A percentile compares a stretch with the other conserved stretches of the same genome.
Evolutionary conservation across 768 basidiomycete species (phyloP).

Genomic region (Hericium rajendrae): DNA sequence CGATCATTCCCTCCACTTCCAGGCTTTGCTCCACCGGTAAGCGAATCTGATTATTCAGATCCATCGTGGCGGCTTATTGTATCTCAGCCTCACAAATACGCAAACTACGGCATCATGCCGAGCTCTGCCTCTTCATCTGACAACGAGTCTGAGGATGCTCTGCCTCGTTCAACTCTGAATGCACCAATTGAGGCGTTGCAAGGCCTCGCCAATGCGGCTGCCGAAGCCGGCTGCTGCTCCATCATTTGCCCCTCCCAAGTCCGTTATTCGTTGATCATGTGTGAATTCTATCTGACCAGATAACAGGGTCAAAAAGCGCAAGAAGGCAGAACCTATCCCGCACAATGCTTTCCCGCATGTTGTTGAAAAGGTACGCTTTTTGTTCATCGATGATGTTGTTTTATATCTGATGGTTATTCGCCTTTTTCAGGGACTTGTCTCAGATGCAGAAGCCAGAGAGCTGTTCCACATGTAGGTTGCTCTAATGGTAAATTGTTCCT

Average conservation of each 20-base stretch:
- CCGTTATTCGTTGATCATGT: conserved; percentile 4
- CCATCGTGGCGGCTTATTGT: conserved; percentile 11
- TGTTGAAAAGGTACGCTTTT: conserved; percentile 62
- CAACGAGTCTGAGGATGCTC: conserved; percentile 84
- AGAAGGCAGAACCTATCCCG: conserved; percentile 73
- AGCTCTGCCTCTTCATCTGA: conserved; percentile 80
- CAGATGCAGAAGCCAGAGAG: conserved; percentile 79
- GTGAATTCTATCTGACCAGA: background rate
- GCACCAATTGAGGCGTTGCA: conserved; percentile 94
- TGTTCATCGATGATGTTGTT: conserved; percentile 1
- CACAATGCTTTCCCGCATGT: conserved; percentile 84
- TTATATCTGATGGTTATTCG: background rate
- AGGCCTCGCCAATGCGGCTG: conserved; percentile 90
- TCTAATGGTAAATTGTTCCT: background rate
- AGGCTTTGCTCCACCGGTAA: conserved; percentile 83
- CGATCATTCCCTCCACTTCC: conserved; percentile 76
- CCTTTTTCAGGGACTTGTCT: conserved; percentile 61
- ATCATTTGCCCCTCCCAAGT: conserved; percentile 57
- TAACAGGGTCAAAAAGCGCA: conserved; percentile 71
- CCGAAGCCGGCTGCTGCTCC: conserved; percentile 85
- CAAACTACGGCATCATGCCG: conserved; percentile 82
- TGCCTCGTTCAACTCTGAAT: conserved; percentile 75
- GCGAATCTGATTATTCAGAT: conserved; percentile 17
- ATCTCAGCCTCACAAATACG: conserved; percentile 75
- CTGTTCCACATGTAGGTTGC: conserved; percentile 76